Evolutionary conservation across 495 filamentous ascomycete species (phyloP), one percentile per base, ranked within the genome.

Genomic region (Penicillium angulare): DNA sequence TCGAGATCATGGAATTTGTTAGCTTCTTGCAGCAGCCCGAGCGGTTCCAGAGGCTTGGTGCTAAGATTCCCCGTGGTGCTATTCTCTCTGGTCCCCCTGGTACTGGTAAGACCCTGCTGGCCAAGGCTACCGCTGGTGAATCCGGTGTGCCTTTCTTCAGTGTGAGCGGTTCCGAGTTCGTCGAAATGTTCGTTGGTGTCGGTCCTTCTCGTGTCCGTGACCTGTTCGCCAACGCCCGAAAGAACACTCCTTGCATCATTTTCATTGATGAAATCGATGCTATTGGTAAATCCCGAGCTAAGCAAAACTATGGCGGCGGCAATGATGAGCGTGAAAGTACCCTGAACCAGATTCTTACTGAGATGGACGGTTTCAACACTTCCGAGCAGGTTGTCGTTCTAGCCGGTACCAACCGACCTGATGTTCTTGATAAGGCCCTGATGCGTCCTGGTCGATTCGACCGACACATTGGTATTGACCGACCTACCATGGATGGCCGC

Each of bases 251-350:
- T 3, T 98, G 93, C 72, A 98, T 98, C 68, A 93, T 98, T 67
- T 98, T 98, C 76, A 96, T 98, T 59, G 93, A 98, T 64, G 93
- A 98, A 73, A 98, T 98, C 52, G 93, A 98, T 73, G 93, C 93
- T 27, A 95, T 98, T 61, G 93, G 93, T 64, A 91, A 90, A 67
- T 85, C 91, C 29, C 83, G 93, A 70, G 75, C 86, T 1, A 89
- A 90, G 56, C 80, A 82, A 38, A 84, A 79, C 55, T 84, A 85
- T 44, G 82, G 86, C 49, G 93, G 93, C 53, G 93, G 93, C 45
- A 97, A 96, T 60, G 95, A 97, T 63, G 93, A 98, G 75, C 84
- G 93, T 60, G 93, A 98, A 68, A 87, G 87, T 39, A 98, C 93
- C 1, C 83, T 98, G 33, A 98, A 98, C 67, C 93, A 98, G 72